phyloP scores from a whole-genome alignment of 257 asterid species.

The Capsicum pubescens region DNA sequence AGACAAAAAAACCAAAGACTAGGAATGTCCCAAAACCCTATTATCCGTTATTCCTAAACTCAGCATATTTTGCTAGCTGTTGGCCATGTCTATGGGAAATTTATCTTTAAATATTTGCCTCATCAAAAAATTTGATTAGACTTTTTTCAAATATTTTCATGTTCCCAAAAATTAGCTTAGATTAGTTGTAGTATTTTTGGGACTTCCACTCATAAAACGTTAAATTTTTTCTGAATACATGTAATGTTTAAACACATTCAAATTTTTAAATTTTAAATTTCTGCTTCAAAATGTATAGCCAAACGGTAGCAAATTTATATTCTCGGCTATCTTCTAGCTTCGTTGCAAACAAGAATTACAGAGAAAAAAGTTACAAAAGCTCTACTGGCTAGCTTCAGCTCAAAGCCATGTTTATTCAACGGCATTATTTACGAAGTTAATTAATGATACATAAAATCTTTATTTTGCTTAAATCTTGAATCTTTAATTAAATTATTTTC shows the following conservation, averaged over 20 bases:
- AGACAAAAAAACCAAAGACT: neutral
- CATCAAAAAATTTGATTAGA: neutral
- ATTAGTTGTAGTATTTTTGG: neutral
- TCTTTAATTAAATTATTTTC: neutral
- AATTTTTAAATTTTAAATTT: neutral
- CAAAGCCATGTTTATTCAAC: neutral
- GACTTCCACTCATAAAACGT: neutral
- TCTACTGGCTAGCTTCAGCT: neutral
- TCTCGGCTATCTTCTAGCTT: neutral
- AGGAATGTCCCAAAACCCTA: slow-evolving; percentile 17
- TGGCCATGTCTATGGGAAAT: neutral
- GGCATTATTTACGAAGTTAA: neutral
- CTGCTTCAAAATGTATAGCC: neutral
- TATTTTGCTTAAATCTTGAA: neutral
- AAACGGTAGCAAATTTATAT: neutral
- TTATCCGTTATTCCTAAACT: neutral
- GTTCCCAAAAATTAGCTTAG: neutral
- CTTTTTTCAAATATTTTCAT: no score
- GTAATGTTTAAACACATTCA: neutral
- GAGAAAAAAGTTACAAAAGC: neutral
- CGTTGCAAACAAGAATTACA: neutral
- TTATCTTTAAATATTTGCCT: neutral
- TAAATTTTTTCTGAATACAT: neutral
- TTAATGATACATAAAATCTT: neutral
- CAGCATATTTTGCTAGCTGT: neutral